A percentile compares a stretch with the other conserved stretches of the same genome.
Evolutionary conservation across 208 protist genomes (phyloP).

Genomic region (Leptomonas pyrrhocoris): DNA sequence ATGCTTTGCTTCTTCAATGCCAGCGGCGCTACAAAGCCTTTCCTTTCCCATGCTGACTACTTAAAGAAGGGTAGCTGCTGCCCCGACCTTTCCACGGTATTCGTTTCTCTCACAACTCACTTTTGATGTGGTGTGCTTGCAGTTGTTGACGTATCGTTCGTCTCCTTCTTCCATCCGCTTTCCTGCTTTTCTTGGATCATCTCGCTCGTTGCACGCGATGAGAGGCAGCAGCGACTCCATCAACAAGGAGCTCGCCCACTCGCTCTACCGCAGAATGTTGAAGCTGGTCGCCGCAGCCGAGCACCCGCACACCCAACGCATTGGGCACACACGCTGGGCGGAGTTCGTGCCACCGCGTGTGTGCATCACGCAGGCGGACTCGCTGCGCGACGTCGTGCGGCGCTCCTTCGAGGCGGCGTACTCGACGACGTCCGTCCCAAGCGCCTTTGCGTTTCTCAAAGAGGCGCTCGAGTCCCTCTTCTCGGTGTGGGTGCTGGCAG

Average conservation of each 20-base stretch:
- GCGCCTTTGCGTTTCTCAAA: slow-evolving; percentile 60
- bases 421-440: slow-evolving; percentile 25
- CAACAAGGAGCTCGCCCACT: slow-evolving; percentile 23
- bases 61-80: no score
- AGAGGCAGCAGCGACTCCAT: neutral
- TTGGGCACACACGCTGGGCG: slow-evolving; percentile 40
- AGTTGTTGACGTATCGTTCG: no score
- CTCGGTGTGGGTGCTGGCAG: slow-evolving; percentile 47
- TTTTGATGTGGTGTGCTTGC: no score
- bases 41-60: no score
- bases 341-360: slow-evolving; percentile 52
- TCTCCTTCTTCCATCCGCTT: no score
- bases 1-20: no score
- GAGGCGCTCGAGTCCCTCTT: slow-evolving; percentile 41
- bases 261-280: slow-evolving; percentile 32
- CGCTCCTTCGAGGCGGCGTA: slow-evolving; percentile 40
- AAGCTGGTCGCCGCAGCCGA: slow-evolving; percentile 22
- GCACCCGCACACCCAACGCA: slow-evolving; percentile 20
- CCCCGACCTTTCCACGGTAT: no score
- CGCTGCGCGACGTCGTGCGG: slow-evolving; percentile 24
- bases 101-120: no score
- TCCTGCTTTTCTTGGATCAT: neutral
- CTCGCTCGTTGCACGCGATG: slow-evolving; percentile 2
- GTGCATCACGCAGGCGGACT: slow-evolving; percentile 27
- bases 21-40: no score